These are phyloP conservation scores for Eucalyptus victrix DNA, from an alignment of 345 rosid species.

Conservation along the genomic window DNA sequence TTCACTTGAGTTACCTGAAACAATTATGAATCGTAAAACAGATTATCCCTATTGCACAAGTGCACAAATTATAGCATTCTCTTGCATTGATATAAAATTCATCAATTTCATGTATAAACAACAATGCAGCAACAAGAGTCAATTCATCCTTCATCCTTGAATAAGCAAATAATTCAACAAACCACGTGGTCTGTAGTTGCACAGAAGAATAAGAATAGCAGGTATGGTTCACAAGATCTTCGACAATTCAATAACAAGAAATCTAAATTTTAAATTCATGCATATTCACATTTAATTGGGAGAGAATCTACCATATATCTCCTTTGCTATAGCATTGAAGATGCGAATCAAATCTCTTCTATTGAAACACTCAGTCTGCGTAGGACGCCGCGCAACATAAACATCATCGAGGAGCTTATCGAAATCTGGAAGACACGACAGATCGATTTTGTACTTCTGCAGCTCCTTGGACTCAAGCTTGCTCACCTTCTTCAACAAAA, in stretches of 20 bases:
- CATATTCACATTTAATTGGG: neutral
- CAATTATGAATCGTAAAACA: neutral
- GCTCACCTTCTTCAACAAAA: slow-evolving; percentile 15
- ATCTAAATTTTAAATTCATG: neutral
- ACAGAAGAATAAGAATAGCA: neutral
- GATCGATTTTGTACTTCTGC: slow-evolving; percentile 7
- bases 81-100: neutral
- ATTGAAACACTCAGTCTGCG: slow-evolving; percentile 11
- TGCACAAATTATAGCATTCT: neutral
- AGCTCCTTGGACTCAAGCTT: slow-evolving; percentile 10
- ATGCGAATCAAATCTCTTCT: slow-evolving; percentile 19
- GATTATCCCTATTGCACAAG: neutral
- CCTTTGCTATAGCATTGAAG: slow-evolving; percentile 25
- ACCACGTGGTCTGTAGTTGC: neutral
- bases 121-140: neutral
- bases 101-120: neutral
- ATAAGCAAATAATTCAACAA: neutral
- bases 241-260: neutral
- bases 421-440: slow-evolving; percentile 1
- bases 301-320: slow-evolving; percentile 24
- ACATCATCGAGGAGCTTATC: slow-evolving; percentile 19
- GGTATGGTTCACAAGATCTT: neutral
- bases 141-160: neutral
- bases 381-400: slow-evolving; percentile 9
- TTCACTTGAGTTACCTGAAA: slow-evolving; percentile 16